Evolutionary conservation across 306 rosid species (phyloP), one percentile per base, ranked within the genome.

Genomic region (Cyclanthera cordifolia): DNA sequence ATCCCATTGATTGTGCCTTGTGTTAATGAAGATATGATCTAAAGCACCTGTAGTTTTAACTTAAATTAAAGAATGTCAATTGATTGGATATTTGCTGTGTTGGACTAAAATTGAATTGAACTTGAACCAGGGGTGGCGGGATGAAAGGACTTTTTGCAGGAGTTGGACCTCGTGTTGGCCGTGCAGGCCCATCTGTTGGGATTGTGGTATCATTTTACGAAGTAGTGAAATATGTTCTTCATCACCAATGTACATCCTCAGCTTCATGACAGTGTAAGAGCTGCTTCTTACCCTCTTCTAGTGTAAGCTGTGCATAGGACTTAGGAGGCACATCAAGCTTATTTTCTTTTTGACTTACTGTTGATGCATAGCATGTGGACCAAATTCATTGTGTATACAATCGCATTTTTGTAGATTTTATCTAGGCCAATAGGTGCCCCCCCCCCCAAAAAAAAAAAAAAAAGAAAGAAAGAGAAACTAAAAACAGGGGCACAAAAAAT

Each of bases 131-230:
- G 79, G 87, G 77, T 47, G 96, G 95, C 53, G 96, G 96, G 72
- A 20, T 87, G 54, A 93, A 77, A 78, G 96, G 99, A 65, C 79
- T 93, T 7, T 93, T 90, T 24, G 87, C 90, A 0, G 99, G 99
- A 54, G 77, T 85, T 8, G 95, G 96, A 60, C 99, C 99, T 8
- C 94, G 99, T 53, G 88, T 93, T 71, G 96, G 77, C 48, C 89
- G 95, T 32, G 94, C 93, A 19, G 99, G 99, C 37, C 99, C 96
- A 41, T 93, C 99, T 0, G 99, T 90, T 49, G 99, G 95, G 79
- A 90, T 93, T 53, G 99, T 93, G 67, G 78, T 90, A 78, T 93
- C 99, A 24, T 93, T 88, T 79, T 93, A 93, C 67, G 99, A 93
- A 88, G 94, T 90, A 27, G 99, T 83, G 59, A 93, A 93, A 79